Conservation (phyloP, 1,284 basidiomycete genomes). For the Volvariella surrecta region DNA sequence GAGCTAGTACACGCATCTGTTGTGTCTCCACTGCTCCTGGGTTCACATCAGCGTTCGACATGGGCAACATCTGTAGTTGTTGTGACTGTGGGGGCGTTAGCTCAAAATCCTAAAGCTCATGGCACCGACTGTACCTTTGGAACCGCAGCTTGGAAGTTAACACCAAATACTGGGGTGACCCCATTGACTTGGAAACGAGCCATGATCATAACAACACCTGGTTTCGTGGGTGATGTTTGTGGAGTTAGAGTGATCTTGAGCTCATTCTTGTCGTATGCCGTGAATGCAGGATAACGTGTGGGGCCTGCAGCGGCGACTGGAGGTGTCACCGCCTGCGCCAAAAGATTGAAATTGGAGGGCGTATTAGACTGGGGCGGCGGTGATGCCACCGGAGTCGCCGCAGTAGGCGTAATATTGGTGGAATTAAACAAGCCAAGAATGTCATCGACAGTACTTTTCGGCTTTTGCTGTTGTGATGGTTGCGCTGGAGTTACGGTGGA, state of each 20-base stretch:
- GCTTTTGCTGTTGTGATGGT: slow-evolving; percentile 31
- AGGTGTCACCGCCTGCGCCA: slow-evolving; percentile 12
- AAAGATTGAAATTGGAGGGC: slow-evolving; percentile 17
- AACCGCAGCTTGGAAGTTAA: slow-evolving; percentile 97
- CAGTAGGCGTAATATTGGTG: slow-evolving; percentile 27
- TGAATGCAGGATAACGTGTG: slow-evolving; percentile 63
- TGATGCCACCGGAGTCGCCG: slow-evolving; percentile 25
- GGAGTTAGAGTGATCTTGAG: slow-evolving; percentile 88
- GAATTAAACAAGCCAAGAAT: slow-evolving; percentile 87
- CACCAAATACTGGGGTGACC: slow-evolving; percentile 38
- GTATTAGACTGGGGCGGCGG: slow-evolving; percentile 30
- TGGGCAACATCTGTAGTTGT: slow-evolving; percentile 96
- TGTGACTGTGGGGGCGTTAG: slow-evolving; percentile 61
- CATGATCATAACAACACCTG: slow-evolving; percentile 85
- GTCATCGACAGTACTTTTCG: slow-evolving; percentile 62
- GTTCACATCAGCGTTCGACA: slow-evolving; percentile 77
- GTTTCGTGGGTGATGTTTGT: slow-evolving; percentile 67
- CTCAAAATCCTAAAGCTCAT: slow-evolving; percentile 2
- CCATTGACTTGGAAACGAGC: slow-evolving; percentile 79
- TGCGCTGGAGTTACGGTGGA: slow-evolving; percentile 30
- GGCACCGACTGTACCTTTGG: slow-evolving; percentile 63
- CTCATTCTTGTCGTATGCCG: slow-evolving; percentile 88
- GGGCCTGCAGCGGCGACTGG: slow-evolving; percentile 22
- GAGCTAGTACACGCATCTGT: slow-evolving; percentile 88
- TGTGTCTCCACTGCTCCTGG: slow-evolving; percentile 87